Conservation (phyloP, 2,329 filamentous ascomycete species). For the Tolypocladium album region DNA sequence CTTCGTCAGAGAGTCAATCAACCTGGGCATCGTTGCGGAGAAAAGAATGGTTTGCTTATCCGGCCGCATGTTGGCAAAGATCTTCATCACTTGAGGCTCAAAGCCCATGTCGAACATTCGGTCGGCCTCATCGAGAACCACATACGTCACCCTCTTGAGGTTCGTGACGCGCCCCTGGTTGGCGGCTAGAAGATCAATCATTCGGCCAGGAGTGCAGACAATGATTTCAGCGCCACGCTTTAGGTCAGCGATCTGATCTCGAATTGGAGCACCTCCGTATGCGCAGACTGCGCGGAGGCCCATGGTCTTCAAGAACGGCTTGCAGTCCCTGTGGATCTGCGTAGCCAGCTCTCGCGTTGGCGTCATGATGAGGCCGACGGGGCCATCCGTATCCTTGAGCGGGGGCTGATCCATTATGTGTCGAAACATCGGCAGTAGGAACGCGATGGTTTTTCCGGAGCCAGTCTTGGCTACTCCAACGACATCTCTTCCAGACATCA, state of each 20-base stretch:
- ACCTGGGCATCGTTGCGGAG: constrained; percentile 89
- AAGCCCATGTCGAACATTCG: constrained; percentile 99
- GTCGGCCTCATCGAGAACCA: constrained; percentile 94
- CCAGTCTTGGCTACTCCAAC: constrained; percentile 96
- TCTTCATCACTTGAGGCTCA: constrained; percentile 95
- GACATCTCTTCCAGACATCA: constrained; percentile 93
- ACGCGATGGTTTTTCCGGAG: constrained; percentile 94
- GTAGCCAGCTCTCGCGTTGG: constrained; percentile 88
- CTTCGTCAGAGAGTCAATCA: constrained; percentile 82
- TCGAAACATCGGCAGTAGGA: constrained; percentile 91
- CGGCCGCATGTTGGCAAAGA: constrained; percentile 82
- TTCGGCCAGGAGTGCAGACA: constrained; percentile 86
- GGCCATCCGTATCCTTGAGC: constrained; percentile 74
- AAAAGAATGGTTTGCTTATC: constrained; percentile 92
- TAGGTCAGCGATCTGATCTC: constrained; percentile 92
- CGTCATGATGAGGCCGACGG: constrained; percentile 81
- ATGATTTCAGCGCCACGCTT: constrained; percentile 93
- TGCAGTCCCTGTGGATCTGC: constrained; percentile 91
- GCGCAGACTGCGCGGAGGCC: constrained; percentile 81
- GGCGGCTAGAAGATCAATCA: constrained; percentile 89
- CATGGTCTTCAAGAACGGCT: constrained; percentile 83
- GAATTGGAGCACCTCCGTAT: constrained; percentile 91
- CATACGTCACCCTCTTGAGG: constrained; percentile 77
- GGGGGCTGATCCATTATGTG: constrained; percentile 91
- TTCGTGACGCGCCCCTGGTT: constrained; percentile 94